Evolutionary conservation across 192 early-diverging fungal species (phyloP), one percentile per base, ranked within the genome.

Genomic region (Allomyces javanicus): DNA sequence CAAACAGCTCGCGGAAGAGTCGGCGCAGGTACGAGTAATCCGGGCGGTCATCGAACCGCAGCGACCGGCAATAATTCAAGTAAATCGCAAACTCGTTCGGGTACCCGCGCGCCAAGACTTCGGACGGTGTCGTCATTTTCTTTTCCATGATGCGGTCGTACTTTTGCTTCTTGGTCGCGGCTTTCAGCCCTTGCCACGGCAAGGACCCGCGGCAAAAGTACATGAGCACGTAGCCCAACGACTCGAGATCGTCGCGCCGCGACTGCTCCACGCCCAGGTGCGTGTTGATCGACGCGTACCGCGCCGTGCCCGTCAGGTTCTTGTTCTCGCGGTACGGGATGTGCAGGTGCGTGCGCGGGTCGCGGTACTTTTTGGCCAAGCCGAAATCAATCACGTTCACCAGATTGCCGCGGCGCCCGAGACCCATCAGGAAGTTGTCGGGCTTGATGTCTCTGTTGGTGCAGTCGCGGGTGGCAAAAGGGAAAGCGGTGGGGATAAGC

Each of bases 141-240:
- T 87, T 88, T 67, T 90, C 89, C 88, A 90, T 89, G 68, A 94
- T 94, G 68, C 89, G 86, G 74, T 94, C 92, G 74, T 94, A 92
- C 76, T 92, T 92, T 84, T 91, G 88, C 74, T 89, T 88, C 75
- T 91, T 92, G 64, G 86, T 91, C 9, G 84, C 86, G 11, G 89
- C 90, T 72, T 90, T 90, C 61, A 91, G 75, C 10, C 92, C 92
- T 74, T 94, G 92, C 92, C 92, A 94, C 71, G 92, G 90, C 55
- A 94, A 79, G 66, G 84, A 85, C 10, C 92, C 92, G 62, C 89
- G 86, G 70, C 86, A 85, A 72, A 94, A 90, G 80, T 94, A 94
- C 80, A 94, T 89, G 67, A 94, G 79, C 17, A 92, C 87, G 74
- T 92, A 94, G 58, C 88, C 87, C 62, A 94, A 68, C 61, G 87